Evolutionary conservation across 176 grass and related monocot genomes (phyloP), one percentile per base, ranked within the genome.

Genomic region (Hsuehochloa calcarea): DNA sequence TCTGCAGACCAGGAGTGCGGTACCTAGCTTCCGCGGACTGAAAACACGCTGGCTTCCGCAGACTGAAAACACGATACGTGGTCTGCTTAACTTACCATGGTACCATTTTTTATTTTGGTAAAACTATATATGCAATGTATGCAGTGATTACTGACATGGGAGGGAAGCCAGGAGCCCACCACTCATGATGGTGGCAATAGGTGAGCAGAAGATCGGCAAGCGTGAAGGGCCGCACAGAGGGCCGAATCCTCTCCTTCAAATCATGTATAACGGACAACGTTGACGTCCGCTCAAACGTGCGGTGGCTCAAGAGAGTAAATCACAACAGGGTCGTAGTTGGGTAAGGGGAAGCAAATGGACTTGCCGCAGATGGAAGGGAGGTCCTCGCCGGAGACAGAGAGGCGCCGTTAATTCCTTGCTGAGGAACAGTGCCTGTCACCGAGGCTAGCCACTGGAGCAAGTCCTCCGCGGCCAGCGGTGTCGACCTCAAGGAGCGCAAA

Each of bases 121-220:
- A 34, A 34, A 34, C 31, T 34, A 1, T 34, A 34, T 3, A 34
- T 34, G 31, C 31, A 34, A 34, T 34, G 31, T 34, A 34, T 34
- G 31, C 2, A 34, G 31, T 34, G 31, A 34, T 34, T 34, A 34
- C 31, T 34, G 31, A 34, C 31, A 34, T 34, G 31, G 31, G 31
- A 34, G 31, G 31, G 2, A 34, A 34, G 31, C 31, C 41, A 43
- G 41, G 6, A 43, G 9, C 41, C 41, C 9, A 43, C 41, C 6
- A 46, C 10, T 46, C 45, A 2, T 3, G 10, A 12, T 12, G 45
- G 46, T 9, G 10, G 14, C 46, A 81, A 40, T 39, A 68, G 3
- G 84, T 78, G 17, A 78, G 8, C 2, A 87, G 34, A 67, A 80
- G 75, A 85, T 89, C 44, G 43, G 29, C 65, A 8, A 85, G 74